These are phyloP conservation scores for Sugiyamaella qingdaonensis DNA, from an alignment of 805 yeast genomes.

Conservation along the genomic window DNA sequence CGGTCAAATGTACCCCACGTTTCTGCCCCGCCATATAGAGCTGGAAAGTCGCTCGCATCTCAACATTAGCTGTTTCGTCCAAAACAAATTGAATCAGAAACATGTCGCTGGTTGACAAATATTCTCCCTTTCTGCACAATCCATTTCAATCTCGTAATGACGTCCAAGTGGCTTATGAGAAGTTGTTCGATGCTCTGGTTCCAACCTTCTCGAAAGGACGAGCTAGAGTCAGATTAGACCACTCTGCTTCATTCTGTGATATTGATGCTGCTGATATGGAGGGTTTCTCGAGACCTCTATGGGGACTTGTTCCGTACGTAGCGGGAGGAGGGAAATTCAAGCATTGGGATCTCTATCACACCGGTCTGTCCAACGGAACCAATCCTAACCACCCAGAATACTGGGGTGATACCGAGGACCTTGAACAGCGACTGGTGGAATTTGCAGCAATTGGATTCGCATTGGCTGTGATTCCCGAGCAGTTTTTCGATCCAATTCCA, in stretches of 20 bases:
- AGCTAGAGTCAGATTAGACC: constrained; percentile 14
- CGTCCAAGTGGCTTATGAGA: constrained; percentile 11
- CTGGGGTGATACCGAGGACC: constrained; percentile 27
- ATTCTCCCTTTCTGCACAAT: constrained; percentile 9
- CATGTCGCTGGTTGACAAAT: background rate
- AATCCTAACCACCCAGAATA: constrained; percentile 27
- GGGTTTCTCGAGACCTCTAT: constrained; percentile 30
- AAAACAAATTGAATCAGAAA: background rate
- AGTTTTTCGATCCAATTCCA: constrained; percentile 28
- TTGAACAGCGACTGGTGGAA: constrained; percentile 29
- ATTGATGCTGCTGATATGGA: constrained; percentile 27
- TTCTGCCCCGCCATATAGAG: too few species aligned
- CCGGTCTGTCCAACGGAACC: constrained; percentile 27
- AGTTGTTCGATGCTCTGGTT: constrained; percentile 13
- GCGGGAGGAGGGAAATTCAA: constrained; percentile 22
- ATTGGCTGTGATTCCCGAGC: constrained; percentile 25
- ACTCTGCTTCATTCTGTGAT: constrained; percentile 19
- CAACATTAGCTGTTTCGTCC: too few species aligned
- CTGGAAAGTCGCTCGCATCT: too few species aligned
- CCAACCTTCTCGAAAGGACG: constrained; percentile 13
- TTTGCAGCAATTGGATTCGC: constrained; percentile 31
- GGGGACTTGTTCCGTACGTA: constrained; percentile 29
- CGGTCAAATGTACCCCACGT: too few species aligned
- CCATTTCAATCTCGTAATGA: constrained; percentile 7
- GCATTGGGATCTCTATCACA: constrained; percentile 22